These are phyloP conservation scores for Sporothrix luriei DNA, from an alignment of 2,329 filamentous ascomycete genomes.

Conservation along the genomic window DNA sequence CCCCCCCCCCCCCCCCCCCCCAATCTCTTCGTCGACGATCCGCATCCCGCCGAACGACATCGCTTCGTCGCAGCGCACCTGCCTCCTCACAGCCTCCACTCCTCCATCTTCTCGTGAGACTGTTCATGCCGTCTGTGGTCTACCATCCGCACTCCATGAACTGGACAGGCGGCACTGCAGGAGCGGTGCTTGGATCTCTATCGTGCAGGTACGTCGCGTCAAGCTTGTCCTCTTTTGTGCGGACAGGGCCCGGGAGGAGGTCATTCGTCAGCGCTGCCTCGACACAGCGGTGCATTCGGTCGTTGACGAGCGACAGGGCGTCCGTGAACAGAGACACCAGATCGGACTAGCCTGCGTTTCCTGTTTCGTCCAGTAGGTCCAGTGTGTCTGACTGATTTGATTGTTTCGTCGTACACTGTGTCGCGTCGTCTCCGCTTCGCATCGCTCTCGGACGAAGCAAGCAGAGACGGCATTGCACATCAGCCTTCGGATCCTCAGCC, in stretches of 20 bases:
- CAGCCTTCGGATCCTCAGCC: conserved; percentile 8
- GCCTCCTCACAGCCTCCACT: not conserved
- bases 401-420: not conserved
- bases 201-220: not conserved
- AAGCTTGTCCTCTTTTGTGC: not conserved
- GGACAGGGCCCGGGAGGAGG: not conserved
- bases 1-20: too few species aligned
- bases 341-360: not conserved
- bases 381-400: not conserved
- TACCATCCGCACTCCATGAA: conserved; percentile 18
- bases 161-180: not conserved
- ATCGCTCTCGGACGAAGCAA: conserved; percentile 16
- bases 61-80: not conserved
- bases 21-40: not conserved
- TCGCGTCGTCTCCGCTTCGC: not conserved
- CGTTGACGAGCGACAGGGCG: not conserved
- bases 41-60: not conserved
- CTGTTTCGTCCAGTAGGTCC: not conserved
- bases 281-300: not conserved
- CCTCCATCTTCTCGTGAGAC: not conserved
- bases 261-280: not conserved
- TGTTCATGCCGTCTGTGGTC: conserved; percentile 9
- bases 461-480: conserved; percentile 15
- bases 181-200: not conserved
- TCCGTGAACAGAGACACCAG: too few species aligned